Percentiles rank a stretch among this genome's conserved stretches.
phyloP scores from a whole-genome alignment of 805 yeast genomes.

The Wickerhamiella nectarea region DNA sequence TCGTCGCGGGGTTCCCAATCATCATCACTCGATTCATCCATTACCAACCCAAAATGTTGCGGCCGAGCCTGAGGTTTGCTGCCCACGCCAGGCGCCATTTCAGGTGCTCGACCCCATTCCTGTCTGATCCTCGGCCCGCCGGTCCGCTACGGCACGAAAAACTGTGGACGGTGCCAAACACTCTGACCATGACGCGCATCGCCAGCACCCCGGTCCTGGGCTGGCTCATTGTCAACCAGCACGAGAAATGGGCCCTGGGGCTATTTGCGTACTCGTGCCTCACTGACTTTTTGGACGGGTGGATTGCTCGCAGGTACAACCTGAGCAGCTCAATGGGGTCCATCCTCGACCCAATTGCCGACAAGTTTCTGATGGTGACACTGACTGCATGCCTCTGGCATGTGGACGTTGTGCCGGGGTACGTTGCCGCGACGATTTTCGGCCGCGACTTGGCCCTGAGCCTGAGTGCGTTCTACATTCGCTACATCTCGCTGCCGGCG shows the following conservation, averaged over 20 bases:
- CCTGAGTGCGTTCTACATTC: conserved; percentile 52
- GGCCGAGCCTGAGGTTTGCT: too few species aligned
- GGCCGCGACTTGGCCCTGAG: conserved; percentile 75
- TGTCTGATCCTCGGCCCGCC: background rate
- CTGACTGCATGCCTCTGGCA: conserved; percentile 67
- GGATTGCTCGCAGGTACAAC: conserved; percentile 67
- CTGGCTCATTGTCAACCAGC: conserved; percentile 51
- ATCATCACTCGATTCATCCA: background rate
- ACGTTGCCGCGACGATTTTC: conserved; percentile 47
- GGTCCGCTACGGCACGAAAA: conserved; percentile 29
- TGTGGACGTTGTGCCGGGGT: conserved; percentile 50
- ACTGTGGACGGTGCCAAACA: conserved; percentile 73
- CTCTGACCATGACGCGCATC: conserved; percentile 71
- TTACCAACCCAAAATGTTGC: background rate
- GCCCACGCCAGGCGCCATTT: too few species aligned
- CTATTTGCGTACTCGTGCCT: conserved; percentile 74
- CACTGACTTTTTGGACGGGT: conserved; percentile 89
- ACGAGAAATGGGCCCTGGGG: conserved; percentile 50
- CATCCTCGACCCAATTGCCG: conserved; percentile 90
- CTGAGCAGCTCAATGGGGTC: conserved; percentile 76
- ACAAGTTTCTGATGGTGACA: conserved; percentile 75
- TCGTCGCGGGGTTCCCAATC: conserved; percentile 6
- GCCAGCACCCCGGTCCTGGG: conserved; percentile 76
- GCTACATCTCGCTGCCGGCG: conserved; percentile 59
- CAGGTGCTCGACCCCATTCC: background rate